phyloP scores from a whole-genome alignment of 1,284 basidiomycete genomes.

The Trichosporon sp. region DNA sequence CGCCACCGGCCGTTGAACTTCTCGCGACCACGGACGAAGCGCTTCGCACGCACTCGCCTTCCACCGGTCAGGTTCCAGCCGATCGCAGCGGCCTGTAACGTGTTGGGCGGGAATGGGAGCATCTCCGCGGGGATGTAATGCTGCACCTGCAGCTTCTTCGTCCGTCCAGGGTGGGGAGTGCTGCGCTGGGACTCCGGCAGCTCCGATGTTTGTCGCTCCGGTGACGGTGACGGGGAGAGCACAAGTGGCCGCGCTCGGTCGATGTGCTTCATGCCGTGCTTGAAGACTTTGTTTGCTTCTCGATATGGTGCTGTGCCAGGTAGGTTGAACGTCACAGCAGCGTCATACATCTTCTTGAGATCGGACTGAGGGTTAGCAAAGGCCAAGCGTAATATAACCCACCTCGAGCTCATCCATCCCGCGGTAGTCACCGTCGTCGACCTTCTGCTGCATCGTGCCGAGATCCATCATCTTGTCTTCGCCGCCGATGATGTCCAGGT shows the following conservation, averaged over 20 bases:
- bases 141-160: neutral
- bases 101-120: slow-evolving; percentile 52
- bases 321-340: slow-evolving; percentile 52
- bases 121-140: slow-evolving; percentile 50
- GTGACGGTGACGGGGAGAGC: slow-evolving; percentile 49
- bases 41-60: slow-evolving; percentile 45
- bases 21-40: slow-evolving; percentile 51
- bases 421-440: slow-evolving; percentile 48
- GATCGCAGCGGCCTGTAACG: slow-evolving; percentile 44
- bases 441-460: slow-evolving; percentile 55
- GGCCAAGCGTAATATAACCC: slow-evolving; percentile 20
- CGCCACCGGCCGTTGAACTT: slow-evolving; percentile 54
- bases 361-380: slow-evolving; percentile 41
- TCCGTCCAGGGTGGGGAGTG: slow-evolving; percentile 22
- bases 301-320: slow-evolving; percentile 48
- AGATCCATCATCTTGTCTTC: slow-evolving; percentile 57
- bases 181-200: slow-evolving; percentile 27
- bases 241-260: slow-evolving; percentile 49
- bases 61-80: slow-evolving; percentile 56
- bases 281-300: slow-evolving; percentile 46
- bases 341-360: slow-evolving; percentile 44
- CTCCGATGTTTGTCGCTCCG: slow-evolving; percentile 16
- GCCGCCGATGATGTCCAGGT: slow-evolving; percentile 53
- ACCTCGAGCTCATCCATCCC: slow-evolving; percentile 52
- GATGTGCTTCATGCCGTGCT: slow-evolving; percentile 50